Base-by-base conservation (phyloP, 192 early-diverging fungal genomes). In the Coemansia sp. region DNA sequence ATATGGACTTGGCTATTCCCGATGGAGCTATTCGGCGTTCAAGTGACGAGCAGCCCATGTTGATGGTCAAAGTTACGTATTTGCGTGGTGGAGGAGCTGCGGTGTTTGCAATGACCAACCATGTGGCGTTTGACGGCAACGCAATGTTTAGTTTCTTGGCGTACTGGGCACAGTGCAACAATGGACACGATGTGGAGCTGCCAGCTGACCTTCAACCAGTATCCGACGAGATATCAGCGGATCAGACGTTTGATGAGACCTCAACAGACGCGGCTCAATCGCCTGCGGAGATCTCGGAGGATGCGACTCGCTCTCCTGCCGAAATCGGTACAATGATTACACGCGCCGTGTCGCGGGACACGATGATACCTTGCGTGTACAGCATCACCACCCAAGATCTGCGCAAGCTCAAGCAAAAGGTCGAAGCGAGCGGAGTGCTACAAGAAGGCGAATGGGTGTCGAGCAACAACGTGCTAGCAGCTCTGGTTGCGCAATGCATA, bases 61-160 rank as follows among this genome's bases (percentile, higher is more conserved):
- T 77, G 58, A 77, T 77, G 69, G 48, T 68, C 57, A 71, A 71
- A 48, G 74, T 77, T 5, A 71, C 47, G 11, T 77, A 68, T n/a
- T 34, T 77, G 52, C 52, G 23, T 4, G 74, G 68, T 36, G 74
- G 74, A 58, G 74, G 74, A 0, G 60, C 67, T 2, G 69, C 65
- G 0, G 2, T 77, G 23, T 77, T 77, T 23, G 51, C 36, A 2
- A 77, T 77, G 74, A 67, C 65, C 7, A 64, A 77, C 42, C 74
- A 77, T 62, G 74, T 77, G 31, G 74, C 69, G 17, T 77, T 77
- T 65, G 74, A 77, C 23, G 74, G 74, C 19, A 77, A 71, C 54
- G 74, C 74, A 2, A 64, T 77, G 59, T 77, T 77, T 46, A 68
- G 65, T 38, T 71, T 77, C 19, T 40, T 77, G 15, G 61, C 74